Conservation (phyloP, 495 filamentous ascomycete genomes). For the Xanthoparmelia taractica region DNA sequence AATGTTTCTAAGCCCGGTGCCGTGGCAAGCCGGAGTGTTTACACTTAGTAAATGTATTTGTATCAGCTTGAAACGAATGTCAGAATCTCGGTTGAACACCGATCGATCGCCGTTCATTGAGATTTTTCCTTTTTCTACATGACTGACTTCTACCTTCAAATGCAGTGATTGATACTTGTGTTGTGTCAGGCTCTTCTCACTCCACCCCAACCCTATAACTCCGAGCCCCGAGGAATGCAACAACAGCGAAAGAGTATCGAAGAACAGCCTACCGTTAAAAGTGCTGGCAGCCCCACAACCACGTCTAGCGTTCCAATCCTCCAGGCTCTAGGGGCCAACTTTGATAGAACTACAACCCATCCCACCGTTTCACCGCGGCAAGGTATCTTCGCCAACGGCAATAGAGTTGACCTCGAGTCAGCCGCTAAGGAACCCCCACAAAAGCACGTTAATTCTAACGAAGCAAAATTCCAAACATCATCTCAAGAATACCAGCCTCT, state of each 20-base stretch:
- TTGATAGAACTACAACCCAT: not conserved
- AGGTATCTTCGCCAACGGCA: not conserved
- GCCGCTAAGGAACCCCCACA: not conserved
- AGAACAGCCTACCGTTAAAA: not conserved
- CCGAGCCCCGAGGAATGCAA: constrained; percentile 23
- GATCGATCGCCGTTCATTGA: constrained; percentile 10
- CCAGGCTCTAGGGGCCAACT: not conserved
- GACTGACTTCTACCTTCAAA: constrained; percentile 17
- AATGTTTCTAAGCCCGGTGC: constrained; percentile 15
- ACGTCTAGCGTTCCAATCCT: not conserved
- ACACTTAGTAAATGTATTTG: constrained; percentile 19
- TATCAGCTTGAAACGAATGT: constrained; percentile 13
- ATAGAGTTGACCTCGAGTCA: not conserved
- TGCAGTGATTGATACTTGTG: constrained; percentile 29
- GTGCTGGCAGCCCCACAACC: not conserved
- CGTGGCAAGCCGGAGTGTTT: constrained; percentile 25
- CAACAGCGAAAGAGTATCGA: constrained; percentile 14
- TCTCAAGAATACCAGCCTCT: not conserved
- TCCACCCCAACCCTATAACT: constrained; percentile 8
- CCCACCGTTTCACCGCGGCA: not conserved
- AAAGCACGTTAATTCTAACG: not conserved
- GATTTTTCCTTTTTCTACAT: constrained; percentile 10
- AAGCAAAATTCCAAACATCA: not conserved
- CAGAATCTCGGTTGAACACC: constrained; percentile 6
- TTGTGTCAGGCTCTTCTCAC: constrained; percentile 25